Conservation (phyloP, 345 rosid genomes). For the Theobroma cacao region DNA sequence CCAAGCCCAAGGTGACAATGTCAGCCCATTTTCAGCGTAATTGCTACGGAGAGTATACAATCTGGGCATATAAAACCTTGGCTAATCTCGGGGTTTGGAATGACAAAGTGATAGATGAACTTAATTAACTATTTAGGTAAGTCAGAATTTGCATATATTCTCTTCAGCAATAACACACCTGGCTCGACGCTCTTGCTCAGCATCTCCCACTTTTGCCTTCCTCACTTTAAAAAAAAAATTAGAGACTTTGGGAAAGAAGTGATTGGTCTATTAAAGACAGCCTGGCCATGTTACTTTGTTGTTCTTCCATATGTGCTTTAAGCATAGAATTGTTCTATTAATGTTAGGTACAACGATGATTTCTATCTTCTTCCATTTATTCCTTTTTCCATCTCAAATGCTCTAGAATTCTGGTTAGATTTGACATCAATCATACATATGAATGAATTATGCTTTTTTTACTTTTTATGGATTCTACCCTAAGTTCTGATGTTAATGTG, state of each 20-base stretch:
- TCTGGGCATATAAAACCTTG: background rate
- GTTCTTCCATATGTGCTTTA: background rate
- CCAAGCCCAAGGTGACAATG: background rate
- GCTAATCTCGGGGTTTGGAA: background rate
- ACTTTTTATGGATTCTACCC: too few relatives aligned
- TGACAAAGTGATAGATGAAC: background rate
- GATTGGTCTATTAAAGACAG: background rate
- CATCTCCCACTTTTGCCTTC: background rate
- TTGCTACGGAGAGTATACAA: background rate
- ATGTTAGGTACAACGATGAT: background rate
- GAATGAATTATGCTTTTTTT: too few relatives aligned
- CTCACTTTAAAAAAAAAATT: too few relatives aligned
- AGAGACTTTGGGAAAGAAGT: background rate
- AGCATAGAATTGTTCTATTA: background rate
- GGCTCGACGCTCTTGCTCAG: background rate
- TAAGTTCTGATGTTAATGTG: too few relatives aligned
- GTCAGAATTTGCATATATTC: background rate
- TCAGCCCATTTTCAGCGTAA: background rate
- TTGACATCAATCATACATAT: background rate
- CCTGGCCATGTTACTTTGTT: background rate
- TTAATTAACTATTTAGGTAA: background rate
- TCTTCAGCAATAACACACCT: background rate
- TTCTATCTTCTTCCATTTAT: background rate
- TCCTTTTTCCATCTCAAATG: background rate
- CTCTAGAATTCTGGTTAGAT: background rate